A percentile compares a stretch with the other conserved stretches of the same genome.
These are phyloP conservation scores for Exophiala phaeomuriformis DNA, from an alignment of 2,329 filamentous ascomycete genomes.

Conservation along the genomic window DNA sequence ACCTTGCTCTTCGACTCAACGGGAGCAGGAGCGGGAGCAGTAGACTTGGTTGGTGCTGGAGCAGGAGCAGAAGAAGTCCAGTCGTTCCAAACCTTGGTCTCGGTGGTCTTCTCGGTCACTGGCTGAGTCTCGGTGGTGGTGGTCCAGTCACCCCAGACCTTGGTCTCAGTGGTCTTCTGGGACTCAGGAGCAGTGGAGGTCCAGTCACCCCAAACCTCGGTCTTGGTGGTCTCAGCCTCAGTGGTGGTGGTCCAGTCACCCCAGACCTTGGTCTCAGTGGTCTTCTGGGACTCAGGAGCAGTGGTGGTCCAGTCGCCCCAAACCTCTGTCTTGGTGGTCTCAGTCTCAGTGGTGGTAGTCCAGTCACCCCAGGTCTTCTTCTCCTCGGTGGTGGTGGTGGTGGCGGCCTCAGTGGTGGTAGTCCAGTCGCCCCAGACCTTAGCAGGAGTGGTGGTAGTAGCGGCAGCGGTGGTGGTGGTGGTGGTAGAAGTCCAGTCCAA, in stretches of 20 bases:
- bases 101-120: neutral
- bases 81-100: slow-evolving; percentile 5
- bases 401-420: slow-evolving; percentile 6
- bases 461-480: slow-evolving; percentile 27
- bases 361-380: slow-evolving; percentile 10
- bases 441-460: slow-evolving; percentile 2
- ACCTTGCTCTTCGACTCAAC: neutral
- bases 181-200: neutral
- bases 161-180: slow-evolving; percentile 12
- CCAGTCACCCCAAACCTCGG: slow-evolving; percentile 4
- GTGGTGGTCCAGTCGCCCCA: slow-evolving; percentile 28
- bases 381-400: slow-evolving; percentile 2
- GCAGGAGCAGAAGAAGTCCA: neutral
- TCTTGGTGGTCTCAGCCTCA: neutral
- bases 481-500: slow-evolving; percentile 16
- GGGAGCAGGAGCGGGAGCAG: slow-evolving; percentile 6
- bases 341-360: slow-evolving; percentile 7
- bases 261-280: slow-evolving; percentile 26
- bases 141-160: slow-evolving; percentile 25
- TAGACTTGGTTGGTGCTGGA: neutral
- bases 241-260: slow-evolving; percentile 13
- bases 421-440: slow-evolving; percentile 5
- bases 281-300: neutral
- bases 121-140: slow-evolving; percentile 2
- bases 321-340: slow-evolving; percentile 35